Evolutionary conservation across 257 asterid genomes (phyloP), one percentile per base, ranked within the genome.

Genomic region (Nicotiana tabacum): DNA sequence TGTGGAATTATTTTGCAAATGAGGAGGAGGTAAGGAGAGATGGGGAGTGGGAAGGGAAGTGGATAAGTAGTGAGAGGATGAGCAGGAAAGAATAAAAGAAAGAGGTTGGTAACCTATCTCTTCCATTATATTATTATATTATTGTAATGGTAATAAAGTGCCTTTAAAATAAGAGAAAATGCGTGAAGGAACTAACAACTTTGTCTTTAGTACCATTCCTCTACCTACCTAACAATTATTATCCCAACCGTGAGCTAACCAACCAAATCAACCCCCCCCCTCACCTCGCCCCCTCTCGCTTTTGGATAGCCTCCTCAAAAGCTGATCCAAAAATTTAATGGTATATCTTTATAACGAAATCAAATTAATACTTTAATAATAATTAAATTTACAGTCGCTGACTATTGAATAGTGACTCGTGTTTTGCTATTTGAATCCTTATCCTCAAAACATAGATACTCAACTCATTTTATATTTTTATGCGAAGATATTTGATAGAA

Each of bases 41-140:
- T 43, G 51, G 11, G 8, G 51, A 43, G 58, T 3, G 18, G 17
- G 18, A 84, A 84, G 10, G 83, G 82, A 82, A 88, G 83, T 16
- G 92, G 97, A 93, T 93, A 90, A 92, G 92, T 87, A 85, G 90
- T 83, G 91, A 87, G 90, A 88, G 97, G 97, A 91, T 88, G 95
- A 92, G 91, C 90, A 82, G 83, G 82, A 92, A 89, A 84, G 89
- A 89, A 77, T 77, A 1, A 81, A 78, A 69, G 77, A 5, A 81
- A 64, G 83, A 66, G 88, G 87, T 86, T 11, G 90, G 83, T 86
- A 83, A 77, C 84, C 91, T 81, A 83, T 88, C 90, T 74, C 85
- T 78, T 88, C 86, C 88, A 65, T 78, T 29, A 51, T 32, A 58
- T 33, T 66, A 65, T 78, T 29, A 51, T 32, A 58, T 33, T 66